phyloP scores from a whole-genome alignment of 805 yeast genomes.

The Yarrowia keelungensis region DNA sequence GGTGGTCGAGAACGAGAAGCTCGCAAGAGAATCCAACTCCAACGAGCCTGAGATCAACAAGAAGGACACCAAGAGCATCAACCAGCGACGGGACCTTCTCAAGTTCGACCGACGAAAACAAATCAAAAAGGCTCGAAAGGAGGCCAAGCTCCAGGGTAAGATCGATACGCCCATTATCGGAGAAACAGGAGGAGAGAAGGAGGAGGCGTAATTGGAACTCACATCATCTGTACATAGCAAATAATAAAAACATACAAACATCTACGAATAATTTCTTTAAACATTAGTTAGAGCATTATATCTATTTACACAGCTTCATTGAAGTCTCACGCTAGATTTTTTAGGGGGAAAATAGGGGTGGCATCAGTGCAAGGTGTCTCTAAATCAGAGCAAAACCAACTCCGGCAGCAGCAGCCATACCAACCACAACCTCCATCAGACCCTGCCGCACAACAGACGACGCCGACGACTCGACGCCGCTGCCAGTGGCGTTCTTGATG shows the following conservation, averaged over 20 bases:
- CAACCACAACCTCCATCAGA: constrained; percentile 18
- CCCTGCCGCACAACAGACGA: constrained; percentile 15
- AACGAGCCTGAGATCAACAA: not conserved
- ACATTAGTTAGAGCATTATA: constrained; percentile 10
- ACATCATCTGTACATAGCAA: too few species aligned
- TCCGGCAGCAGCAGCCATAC: constrained; percentile 19
- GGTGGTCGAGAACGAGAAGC: constrained; percentile 12
- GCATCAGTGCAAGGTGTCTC: not conserved
- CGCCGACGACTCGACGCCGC: constrained; percentile 31
- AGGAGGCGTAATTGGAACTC: not conserved
- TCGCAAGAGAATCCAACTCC: not conserved
- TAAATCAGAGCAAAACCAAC: constrained; percentile 31
- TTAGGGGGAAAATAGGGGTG: not conserved
- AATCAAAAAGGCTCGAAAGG: constrained; percentile 4
- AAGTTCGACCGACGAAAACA: constrained; percentile 13
- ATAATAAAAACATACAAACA: too few species aligned
- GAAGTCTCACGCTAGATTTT: constrained; percentile 23
- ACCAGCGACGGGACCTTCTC: constrained; percentile 35
- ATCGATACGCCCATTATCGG: not conserved
- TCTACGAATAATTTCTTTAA: too few species aligned
- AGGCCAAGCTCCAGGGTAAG: constrained; percentile 11
- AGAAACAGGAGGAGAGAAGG: not conserved
- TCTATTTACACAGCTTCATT: constrained; percentile 21
- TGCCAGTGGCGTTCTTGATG: constrained; percentile 33
- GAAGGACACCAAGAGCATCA: not conserved